Conservation (phyloP, 2,329 filamentous ascomycete genomes). For the Xylaria sp. region DNA sequence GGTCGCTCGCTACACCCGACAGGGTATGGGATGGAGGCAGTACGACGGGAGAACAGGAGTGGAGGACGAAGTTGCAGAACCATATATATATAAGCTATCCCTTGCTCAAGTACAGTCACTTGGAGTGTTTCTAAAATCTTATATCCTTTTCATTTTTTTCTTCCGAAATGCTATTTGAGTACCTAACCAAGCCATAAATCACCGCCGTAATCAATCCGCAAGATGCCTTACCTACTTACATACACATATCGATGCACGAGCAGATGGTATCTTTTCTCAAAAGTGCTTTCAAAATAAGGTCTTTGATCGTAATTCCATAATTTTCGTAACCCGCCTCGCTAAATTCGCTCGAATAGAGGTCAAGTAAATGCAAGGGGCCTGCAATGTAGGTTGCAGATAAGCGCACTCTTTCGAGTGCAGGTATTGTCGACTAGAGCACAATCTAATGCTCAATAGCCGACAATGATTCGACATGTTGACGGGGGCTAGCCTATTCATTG, state of each 20-base stretch:
- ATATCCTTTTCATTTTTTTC: neutral
- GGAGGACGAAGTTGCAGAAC: neutral
- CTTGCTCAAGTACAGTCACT: neutral
- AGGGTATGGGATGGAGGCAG: neutral
- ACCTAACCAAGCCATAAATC: conserved; percentile 10
- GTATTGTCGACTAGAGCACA: neutral
- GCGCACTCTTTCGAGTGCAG: neutral
- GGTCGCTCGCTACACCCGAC: conserved; percentile 13
- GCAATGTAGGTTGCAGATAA: conserved; percentile 1
- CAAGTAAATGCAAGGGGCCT: conserved; percentile 13
- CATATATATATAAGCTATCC: neutral
- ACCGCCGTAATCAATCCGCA: conserved; percentile 1
- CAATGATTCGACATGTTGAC: neutral
- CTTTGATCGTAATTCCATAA: conserved; percentile 20
- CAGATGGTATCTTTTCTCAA: conserved; percentile 29
- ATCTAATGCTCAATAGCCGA: neutral
- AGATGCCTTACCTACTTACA: neutral
- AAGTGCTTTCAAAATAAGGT: neutral
- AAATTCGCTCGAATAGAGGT: conserved; percentile 29
- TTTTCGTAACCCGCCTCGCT: conserved; percentile 31
- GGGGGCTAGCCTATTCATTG: conserved; percentile 52
- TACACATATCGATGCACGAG: conserved; percentile 11
- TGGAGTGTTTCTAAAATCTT: neutral
- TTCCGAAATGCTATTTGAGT: neutral
- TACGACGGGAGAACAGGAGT: neutral